These are phyloP conservation scores for Sclerotinia borealis DNA, from an alignment of 2,329 filamentous ascomycete genomes.

Conservation along the genomic window DNA sequence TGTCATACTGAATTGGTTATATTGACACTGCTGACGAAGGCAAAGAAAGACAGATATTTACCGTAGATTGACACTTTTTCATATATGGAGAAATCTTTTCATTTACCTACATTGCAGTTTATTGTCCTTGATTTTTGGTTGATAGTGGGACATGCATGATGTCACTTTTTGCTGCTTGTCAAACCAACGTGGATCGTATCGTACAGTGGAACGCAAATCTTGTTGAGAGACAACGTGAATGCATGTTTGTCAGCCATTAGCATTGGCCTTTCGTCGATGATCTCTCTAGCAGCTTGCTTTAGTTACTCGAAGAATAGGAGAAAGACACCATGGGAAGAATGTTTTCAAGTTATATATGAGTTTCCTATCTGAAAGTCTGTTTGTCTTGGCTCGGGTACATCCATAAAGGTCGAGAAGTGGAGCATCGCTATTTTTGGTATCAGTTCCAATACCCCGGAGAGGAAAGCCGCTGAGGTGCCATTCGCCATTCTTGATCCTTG, in stretches of 20 bases:
- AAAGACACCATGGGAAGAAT: not conserved
- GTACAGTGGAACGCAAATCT: not conserved
- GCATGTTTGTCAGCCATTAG: not conserved
- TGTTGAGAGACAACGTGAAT: not conserved
- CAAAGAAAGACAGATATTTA: not conserved
- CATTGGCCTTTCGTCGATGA: no score
- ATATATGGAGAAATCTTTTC: not conserved
- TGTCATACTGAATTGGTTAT: not conserved
- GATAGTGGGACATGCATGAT: slow-evolving; percentile 1
- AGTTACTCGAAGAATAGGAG: not conserved
- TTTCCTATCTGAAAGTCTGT: not conserved
- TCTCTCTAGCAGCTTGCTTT: not conserved
- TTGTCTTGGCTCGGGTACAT: not conserved
- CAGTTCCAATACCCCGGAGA: not conserved
- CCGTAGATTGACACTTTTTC: not conserved
- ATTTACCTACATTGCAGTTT: not conserved
- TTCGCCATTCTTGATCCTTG: no score
- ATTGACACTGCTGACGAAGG: not conserved
- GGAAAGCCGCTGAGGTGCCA: no score
- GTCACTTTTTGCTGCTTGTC: not conserved
- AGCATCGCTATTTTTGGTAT: not conserved
- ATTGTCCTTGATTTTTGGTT: not conserved
- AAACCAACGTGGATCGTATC: not conserved
- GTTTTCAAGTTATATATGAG: no score
- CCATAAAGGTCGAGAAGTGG: not conserved